Conservation (phyloP, 768 basidiomycete species). For the Fistulinella prunicolor region DNA sequence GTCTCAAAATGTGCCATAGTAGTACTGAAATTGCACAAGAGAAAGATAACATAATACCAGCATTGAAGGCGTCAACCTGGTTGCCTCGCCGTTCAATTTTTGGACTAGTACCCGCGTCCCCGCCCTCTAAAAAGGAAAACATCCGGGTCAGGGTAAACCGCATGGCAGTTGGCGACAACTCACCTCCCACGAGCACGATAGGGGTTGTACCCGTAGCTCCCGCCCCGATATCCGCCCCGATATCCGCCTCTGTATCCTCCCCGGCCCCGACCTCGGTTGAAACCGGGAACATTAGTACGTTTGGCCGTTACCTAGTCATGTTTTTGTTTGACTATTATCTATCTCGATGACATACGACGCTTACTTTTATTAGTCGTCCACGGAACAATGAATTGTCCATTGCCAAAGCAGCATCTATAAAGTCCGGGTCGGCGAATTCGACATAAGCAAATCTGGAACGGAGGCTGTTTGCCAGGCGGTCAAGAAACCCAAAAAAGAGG, state of each 20-base stretch:
- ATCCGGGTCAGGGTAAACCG: conserved; percentile 5
- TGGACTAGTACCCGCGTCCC: conserved; percentile 61
- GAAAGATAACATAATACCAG: conserved; percentile 6
- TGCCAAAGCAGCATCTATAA: conserved; percentile 86
- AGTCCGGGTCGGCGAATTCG: conserved; percentile 92
- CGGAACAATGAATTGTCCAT: conserved; percentile 97
- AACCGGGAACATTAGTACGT: conserved; percentile 93
- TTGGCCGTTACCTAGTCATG: conserved; percentile 83
- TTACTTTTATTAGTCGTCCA: conserved; percentile 87
- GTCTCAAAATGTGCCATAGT: background rate
- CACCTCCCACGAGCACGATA: conserved; percentile 74
- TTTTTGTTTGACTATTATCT: background rate
- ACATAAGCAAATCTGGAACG: conserved; percentile 88
- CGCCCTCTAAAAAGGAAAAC: conserved; percentile 56
- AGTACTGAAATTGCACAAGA: conserved; percentile 6
- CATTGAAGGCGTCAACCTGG: too few species aligned
- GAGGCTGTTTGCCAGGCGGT: conserved; percentile 8
- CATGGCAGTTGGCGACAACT: conserved; percentile 26
- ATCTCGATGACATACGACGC: conserved; percentile 14
- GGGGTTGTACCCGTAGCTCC: conserved; percentile 51
- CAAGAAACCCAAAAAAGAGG: conserved; percentile 17
- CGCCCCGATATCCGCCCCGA: conserved; percentile 59
- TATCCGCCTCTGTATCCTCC: conserved; percentile 61
- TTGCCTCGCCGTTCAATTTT: conserved; percentile 25
- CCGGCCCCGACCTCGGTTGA: conserved; percentile 78